Percentiles rank a stretch among this genome's conserved stretches.
Conservation (phyloP, 106 monocot species). For the Phalaenopsis equestris region DNA sequence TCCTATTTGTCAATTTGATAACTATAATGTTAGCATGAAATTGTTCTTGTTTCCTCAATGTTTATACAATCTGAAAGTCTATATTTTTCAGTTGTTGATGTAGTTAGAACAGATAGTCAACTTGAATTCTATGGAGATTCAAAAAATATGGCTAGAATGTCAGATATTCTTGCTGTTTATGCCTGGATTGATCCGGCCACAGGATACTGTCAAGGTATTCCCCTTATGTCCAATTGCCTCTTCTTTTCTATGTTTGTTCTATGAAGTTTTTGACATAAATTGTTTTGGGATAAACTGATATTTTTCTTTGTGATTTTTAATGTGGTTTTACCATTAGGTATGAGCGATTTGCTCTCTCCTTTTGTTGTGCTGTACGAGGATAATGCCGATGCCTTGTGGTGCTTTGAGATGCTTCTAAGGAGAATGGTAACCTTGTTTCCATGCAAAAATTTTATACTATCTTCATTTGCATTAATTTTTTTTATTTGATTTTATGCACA, state of each 20-base stretch:
- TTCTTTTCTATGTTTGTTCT: not conserved
- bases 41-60: not conserved
- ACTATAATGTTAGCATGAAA: not conserved
- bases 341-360: conserved; percentile 99
- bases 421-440: conserved; percentile 57
- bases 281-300: not conserved
- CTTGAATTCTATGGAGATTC: conserved; percentile 94
- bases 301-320: not conserved
- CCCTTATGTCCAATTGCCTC: not conserved
- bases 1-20: not conserved
- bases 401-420: conserved; percentile 97
- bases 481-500: conserved; percentile 19
- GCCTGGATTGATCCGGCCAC: conserved; percentile 99
- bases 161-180: conserved; percentile 99
- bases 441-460: not conserved
- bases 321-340: conserved; percentile 41
- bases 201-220: conserved; percentile 90
- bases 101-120: conserved; percentile 94
- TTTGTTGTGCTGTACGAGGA: conserved; percentile 95
- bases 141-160: conserved; percentile 99
- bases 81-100: conserved; percentile 80
- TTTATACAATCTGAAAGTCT: conserved; percentile 12
- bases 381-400: conserved; percentile 99
- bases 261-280: not conserved
- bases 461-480: not conserved